phyloP scores from a whole-genome alignment of 768 basidiomycete genomes.

The Tricholomella constricta region DNA sequence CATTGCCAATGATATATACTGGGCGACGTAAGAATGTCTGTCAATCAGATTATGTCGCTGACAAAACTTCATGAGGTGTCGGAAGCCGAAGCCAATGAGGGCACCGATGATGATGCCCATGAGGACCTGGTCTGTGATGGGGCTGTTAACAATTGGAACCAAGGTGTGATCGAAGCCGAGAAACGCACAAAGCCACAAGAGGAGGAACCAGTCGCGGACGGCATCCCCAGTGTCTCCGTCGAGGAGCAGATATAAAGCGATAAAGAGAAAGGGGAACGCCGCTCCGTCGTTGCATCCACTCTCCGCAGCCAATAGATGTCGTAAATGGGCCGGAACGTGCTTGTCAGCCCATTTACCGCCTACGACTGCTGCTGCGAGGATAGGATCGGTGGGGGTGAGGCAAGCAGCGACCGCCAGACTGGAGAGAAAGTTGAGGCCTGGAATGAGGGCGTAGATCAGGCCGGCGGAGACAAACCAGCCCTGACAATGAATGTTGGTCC shows the following conservation, averaged over 20 bases:
- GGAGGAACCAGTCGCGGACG: slow-evolving; percentile 84
- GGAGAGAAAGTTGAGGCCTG: slow-evolving; percentile 86
- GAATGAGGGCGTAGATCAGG: slow-evolving; percentile 90
- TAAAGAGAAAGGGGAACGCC: slow-evolving; percentile 90
- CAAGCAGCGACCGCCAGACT: slow-evolving; percentile 90
- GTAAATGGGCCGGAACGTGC: slow-evolving; percentile 87
- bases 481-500: slow-evolving; percentile 33
- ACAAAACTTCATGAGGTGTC: slow-evolving; percentile 93
- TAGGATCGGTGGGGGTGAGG: slow-evolving; percentile 93
- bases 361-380: slow-evolving; percentile 87
- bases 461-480: slow-evolving; percentile 95
- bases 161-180: slow-evolving; percentile 15
- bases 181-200: slow-evolving; percentile 81
- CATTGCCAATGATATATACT: slow-evolving; percentile 83
- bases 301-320: slow-evolving; percentile 68
- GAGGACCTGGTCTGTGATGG: slow-evolving; percentile 69
- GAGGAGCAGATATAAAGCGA: slow-evolving; percentile 85
- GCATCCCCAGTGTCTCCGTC: slow-evolving; percentile 64
- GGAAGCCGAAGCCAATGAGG: slow-evolving; percentile 73
- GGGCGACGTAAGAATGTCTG: slow-evolving; percentile 91
- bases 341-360: slow-evolving; percentile 98
- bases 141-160: slow-evolving; percentile 9
- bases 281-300: slow-evolving; percentile 97
- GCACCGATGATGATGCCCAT: slow-evolving; percentile 77
- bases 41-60: slow-evolving; percentile 86